Percentiles rank a stretch among this genome's conserved stretches.
Conservation (phyloP, 345 rosid genomes). For the Cardamine resedifolia region DNA sequence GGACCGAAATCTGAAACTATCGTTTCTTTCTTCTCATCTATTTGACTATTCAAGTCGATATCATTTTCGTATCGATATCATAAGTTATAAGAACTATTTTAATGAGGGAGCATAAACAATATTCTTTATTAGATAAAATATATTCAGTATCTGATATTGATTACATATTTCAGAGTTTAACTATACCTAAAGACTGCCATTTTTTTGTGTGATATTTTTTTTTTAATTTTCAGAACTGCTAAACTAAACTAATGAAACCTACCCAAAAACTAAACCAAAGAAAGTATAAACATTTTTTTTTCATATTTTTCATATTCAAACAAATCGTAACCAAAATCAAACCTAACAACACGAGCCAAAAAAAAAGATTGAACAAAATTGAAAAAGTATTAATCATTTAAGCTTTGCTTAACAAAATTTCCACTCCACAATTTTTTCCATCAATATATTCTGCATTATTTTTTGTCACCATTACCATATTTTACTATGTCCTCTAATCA, state of each 20-base stretch:
- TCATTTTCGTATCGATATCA: not conserved
- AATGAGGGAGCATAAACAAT: not conserved
- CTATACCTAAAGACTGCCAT: not conserved
- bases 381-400: not conserved
- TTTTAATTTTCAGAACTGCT: not conserved
- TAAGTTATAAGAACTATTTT: not conserved
- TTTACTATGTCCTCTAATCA: not conserved
- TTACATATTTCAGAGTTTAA: not conserved
- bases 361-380: not conserved
- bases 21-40: slow-evolving; percentile 4
- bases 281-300: not conserved
- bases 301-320: not conserved
- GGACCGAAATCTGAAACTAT: slow-evolving; percentile 12
- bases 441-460: not conserved
- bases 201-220: too few relatives aligned
- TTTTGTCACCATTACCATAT: not conserved
- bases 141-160: not conserved
- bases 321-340: not conserved
- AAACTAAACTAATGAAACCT: not conserved
- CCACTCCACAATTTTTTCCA: not conserved
- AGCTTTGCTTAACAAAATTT: not conserved
- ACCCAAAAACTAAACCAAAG: not conserved
- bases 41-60: slow-evolving; percentile 15
- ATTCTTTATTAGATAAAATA: not conserved
- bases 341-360: not conserved